Evolutionary conservation across 352 stramenopile genomes (phyloP), one percentile per base, ranked within the genome.

Genomic region (Aphanomyces cochlioides): DNA sequence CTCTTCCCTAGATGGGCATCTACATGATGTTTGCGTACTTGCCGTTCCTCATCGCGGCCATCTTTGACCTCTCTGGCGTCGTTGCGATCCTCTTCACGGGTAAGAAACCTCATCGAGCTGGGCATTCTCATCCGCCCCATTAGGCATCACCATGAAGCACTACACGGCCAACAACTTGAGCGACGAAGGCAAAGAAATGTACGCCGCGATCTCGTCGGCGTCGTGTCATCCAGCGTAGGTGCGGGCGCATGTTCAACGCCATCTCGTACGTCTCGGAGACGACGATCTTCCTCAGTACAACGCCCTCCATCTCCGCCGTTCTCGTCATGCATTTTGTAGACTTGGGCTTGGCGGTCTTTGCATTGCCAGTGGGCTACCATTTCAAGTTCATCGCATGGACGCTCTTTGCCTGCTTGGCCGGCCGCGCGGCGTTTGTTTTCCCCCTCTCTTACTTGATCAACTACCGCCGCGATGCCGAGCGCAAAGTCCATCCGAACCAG

Each of bases 71-170:
- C 47, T 80, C 73, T 7, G 86, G 88, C 39, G 92, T 96, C 67
- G 86, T 93, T n/a, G 86, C 82, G 1, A 87, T 93, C 54, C 75
- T 95, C 7, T 92, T 96, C 60, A 83, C 81, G 13, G 88, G 75
- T 39, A 71, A 59, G 76, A 13, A 70, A 74, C 7, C 66, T 85
- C 41, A 78, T 66, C 8, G 90, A 93, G 59, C 83, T 93, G 19
- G 85, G 80, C 0, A 84, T 93, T 54, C 74, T 93, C 5, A 89
- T 93, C 56, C 80, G 28, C 28, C 2, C 28, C 28, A 28, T 28
- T 81, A 17, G 88, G 75, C 36, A 76, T 79, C 28, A 76, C 75
- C 5, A 79, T 79, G 75, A 79, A 79, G 66, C 75, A 79, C 53
- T 79, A 79, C 69, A 74, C 72, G 15, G 70, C 60, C 73, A 79